Conservation (phyloP, 495 filamentous ascomycete species). For the Bacidia gigantensis region DNA sequence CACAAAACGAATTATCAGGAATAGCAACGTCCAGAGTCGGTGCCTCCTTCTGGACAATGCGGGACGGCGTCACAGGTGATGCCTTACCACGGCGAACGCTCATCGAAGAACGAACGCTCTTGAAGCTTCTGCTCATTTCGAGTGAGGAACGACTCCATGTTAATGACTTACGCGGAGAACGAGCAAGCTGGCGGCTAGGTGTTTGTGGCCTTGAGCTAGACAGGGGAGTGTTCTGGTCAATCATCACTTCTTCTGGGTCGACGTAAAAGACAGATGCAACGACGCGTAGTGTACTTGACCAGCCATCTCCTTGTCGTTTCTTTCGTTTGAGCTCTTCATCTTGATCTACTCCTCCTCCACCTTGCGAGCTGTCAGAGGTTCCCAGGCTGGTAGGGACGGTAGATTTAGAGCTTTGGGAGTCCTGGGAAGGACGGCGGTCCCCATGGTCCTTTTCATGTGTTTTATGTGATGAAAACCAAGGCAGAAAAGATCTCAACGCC, state of each 20-base stretch:
- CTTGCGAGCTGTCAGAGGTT: not conserved
- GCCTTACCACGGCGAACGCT: not conserved
- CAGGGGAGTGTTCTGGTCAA: not conserved
- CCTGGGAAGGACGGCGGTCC: too few species aligned
- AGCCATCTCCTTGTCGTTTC: not conserved
- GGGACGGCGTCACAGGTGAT: not conserved
- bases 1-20: not conserved
- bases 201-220: not conserved
- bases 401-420: not conserved
- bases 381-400: not conserved
- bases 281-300: not conserved
- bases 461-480: too few species aligned
- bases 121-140: not conserved
- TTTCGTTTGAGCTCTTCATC: too few species aligned
- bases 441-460: too few species aligned
- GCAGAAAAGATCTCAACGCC: not conserved
- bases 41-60: not conserved
- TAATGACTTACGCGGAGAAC: not conserved
- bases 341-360: too few species aligned
- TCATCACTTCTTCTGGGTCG: not conserved
- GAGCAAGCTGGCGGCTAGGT: not conserved
- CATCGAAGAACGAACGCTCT: not conserved
- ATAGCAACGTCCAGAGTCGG: not conserved
- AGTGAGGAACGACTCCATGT: not conserved
- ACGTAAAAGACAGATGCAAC: conserved; percentile 2